Evolutionary conservation across 2,329 filamentous ascomycete genomes (phyloP), one percentile per base, ranked within the genome.

Genomic region (Ophiocordyceps sinensis): DNA sequence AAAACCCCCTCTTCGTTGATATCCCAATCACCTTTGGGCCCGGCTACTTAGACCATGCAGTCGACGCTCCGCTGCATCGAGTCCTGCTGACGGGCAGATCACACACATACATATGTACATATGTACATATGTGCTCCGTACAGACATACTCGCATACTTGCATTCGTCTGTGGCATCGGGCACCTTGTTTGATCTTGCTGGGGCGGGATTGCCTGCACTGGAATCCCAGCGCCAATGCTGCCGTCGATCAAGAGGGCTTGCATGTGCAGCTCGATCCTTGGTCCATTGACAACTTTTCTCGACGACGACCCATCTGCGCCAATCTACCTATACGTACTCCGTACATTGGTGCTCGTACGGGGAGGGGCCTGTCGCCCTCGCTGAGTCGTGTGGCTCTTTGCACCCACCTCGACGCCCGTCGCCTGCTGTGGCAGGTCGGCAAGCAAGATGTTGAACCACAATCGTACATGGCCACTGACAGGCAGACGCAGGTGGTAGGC

Each of bases 171-270:
- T 14, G 32, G 14, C 32, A 17, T 35, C 36, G 30, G 36, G 37
- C 37, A 21, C 37, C 37, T 42, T 3, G 36, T n/a, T n/a, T n/a
- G 28, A 39, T 39, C 37, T 39, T 30, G 36, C 36, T 34, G 23
- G 31, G 31, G 26, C 31, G 30, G 41, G 26, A 42, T 36, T 36
- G 41, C 32, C 36, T 31, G 37, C 41, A 36, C 37, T 17, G 37
- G 30, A 19, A 29, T 32, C 29, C 31, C 41, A 42, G 37, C 23
- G 21, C 31, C 35, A 28, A 32, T 37, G 32, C 32, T 36, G 14
- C 36, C 29, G 36, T 38, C 36, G 41, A 39, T 29, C 41, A 31
- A 19, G 17, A 29, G 19, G 26, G 32, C 31, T 36, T 37, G 36
- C 26, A 34, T 36, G 15, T 28, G 31, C 30, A 36, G 36, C 40